Percentiles rank a stretch among this genome's conserved stretches.
These are phyloP conservation scores for Apophysomyces elegans DNA, from an alignment of 371 early-diverging fungal genomes.

Conservation along the genomic window DNA sequence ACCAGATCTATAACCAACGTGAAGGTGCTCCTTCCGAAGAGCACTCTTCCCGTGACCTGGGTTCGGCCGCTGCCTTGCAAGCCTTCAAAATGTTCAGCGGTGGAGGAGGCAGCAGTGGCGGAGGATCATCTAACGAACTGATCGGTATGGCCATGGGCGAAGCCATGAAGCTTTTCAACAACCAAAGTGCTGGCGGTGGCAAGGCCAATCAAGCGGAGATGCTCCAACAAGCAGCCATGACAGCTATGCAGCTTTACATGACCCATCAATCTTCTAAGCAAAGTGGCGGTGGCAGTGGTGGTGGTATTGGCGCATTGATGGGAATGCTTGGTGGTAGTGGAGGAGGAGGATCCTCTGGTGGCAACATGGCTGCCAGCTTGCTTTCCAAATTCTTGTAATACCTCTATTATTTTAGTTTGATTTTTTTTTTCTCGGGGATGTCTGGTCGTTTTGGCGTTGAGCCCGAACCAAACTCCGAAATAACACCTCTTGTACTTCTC, in stretches of 20 bases:
- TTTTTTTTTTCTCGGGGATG: not conserved
- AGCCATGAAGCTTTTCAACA: conserved; percentile 49
- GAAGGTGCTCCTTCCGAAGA: conserved; percentile 24
- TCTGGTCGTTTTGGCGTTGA: not conserved
- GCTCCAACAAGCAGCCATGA: conserved; percentile 15
- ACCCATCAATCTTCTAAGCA: conserved; percentile 13
- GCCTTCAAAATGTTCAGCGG: conserved; percentile 54
- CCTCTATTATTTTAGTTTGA: not conserved
- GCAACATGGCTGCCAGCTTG: conserved; percentile 13
- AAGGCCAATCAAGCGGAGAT: conserved; percentile 18
- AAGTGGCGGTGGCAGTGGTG: conserved; percentile 18
- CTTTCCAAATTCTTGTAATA: conserved; percentile 24
- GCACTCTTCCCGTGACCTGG: conserved; percentile 44
- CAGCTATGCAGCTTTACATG: conserved; percentile 27
- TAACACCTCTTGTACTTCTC: too few relatives aligned
- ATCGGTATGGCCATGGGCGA: conserved; percentile 57
- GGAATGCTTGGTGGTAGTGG: conserved; percentile 21
- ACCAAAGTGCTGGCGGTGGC: conserved; percentile 11
- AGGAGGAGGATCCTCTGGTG: conserved; percentile 11
- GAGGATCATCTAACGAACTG: conserved; percentile 32
- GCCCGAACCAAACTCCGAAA: not conserved
- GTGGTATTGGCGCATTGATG: conserved; percentile 26
- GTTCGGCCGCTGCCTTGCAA: conserved; percentile 54
- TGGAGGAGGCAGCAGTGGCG: conserved; percentile 30
- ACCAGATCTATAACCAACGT: conserved; percentile 42